phyloP scores from a whole-genome alignment of 2,329 filamentous ascomycete genomes.

The Clonostachys sp. region DNA sequence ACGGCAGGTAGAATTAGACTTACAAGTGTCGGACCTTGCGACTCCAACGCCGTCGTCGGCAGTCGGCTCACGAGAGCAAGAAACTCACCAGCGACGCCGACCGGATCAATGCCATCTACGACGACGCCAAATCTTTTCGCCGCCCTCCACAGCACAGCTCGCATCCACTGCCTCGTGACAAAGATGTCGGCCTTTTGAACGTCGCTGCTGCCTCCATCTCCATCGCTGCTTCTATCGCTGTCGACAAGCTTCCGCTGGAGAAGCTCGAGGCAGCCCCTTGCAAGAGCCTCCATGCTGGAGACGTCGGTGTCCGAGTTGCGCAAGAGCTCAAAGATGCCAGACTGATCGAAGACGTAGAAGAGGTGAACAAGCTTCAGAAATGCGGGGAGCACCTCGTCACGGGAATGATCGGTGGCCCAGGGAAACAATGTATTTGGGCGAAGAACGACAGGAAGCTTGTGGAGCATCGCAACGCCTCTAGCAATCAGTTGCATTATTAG shows the following conservation, averaged over 20 bases:
- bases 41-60: slow-evolving; percentile 39
- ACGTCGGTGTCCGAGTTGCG: slow-evolving; percentile 25
- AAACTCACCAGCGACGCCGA: slow-evolving; percentile 40
- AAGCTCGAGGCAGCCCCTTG: slow-evolving; percentile 24
- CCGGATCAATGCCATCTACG: slow-evolving; percentile 24
- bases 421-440: slow-evolving; percentile 30
- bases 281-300: slow-evolving; percentile 18
- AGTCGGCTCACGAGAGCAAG: slow-evolving; percentile 33
- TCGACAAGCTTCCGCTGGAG: slow-evolving; percentile 32
- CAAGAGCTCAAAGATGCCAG: slow-evolving; percentile 40
- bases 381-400: slow-evolving; percentile 39
- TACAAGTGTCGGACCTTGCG: slow-evolving; percentile 38
- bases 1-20: too few species aligned
- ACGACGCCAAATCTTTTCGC: slow-evolving; percentile 24
- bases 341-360: slow-evolving; percentile 45
- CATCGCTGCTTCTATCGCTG: slow-evolving; percentile 21
- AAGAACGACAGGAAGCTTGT: slow-evolving; percentile 40
- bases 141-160: slow-evolving; percentile 39
- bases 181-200: slow-evolving; percentile 43
- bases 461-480: slow-evolving; percentile 43
- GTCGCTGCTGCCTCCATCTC: slow-evolving; percentile 21
- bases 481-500: too few species aligned
- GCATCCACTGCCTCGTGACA: slow-evolving; percentile 46
- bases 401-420: slow-evolving; percentile 17
- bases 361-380: slow-evolving; percentile 43